These are phyloP conservation scores for Artemisia annua DNA, from an alignment of 129 eudicot genomes.

Conservation along the genomic window DNA sequence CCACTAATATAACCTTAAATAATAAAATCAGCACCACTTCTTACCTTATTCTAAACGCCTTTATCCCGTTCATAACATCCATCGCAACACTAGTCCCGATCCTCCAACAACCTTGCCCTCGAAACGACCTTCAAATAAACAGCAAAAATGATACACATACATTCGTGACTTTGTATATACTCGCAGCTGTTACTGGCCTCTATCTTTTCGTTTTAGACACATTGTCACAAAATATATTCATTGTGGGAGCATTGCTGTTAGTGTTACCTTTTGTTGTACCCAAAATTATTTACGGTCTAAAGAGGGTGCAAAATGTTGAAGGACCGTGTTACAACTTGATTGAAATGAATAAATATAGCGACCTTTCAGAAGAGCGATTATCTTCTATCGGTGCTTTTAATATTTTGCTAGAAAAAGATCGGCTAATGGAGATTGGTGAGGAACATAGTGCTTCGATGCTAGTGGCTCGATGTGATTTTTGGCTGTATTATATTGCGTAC, in stretches of 20 bases:
- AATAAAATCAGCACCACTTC: constrained; percentile 18
- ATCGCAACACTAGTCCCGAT: constrained; percentile 38
- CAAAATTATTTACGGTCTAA: constrained; percentile 22
- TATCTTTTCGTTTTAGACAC: constrained; percentile 54
- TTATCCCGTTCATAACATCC: constrained; percentile 53
- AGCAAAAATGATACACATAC: constrained; percentile 31
- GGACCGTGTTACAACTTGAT: constrained; percentile 31
- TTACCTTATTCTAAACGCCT: constrained; percentile 63
- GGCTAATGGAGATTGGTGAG: constrained; percentile 40
- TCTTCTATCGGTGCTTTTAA: neutral
- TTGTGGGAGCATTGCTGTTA: constrained; percentile 44
- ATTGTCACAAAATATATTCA: constrained; percentile 32
- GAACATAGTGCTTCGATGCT: constrained; percentile 48
- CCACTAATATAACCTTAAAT: constrained; percentile 36
- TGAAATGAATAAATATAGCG: constrained; percentile 29
- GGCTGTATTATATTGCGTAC: constrained; percentile 56
- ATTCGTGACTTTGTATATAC: constrained; percentile 33
- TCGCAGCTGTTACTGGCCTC: constrained; percentile 56
- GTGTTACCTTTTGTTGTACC: constrained; percentile 44
- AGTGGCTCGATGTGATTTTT: constrained; percentile 42
- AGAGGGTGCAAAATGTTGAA: constrained; percentile 29
- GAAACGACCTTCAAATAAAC: constrained; percentile 24
- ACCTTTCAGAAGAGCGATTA: constrained; percentile 31
- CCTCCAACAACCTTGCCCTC: constrained; percentile 33
- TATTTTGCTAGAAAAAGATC: constrained; percentile 34